Conservation (phyloP, 2,329 filamentous ascomycete genomes). For the Fusarium anguioides region DNA sequence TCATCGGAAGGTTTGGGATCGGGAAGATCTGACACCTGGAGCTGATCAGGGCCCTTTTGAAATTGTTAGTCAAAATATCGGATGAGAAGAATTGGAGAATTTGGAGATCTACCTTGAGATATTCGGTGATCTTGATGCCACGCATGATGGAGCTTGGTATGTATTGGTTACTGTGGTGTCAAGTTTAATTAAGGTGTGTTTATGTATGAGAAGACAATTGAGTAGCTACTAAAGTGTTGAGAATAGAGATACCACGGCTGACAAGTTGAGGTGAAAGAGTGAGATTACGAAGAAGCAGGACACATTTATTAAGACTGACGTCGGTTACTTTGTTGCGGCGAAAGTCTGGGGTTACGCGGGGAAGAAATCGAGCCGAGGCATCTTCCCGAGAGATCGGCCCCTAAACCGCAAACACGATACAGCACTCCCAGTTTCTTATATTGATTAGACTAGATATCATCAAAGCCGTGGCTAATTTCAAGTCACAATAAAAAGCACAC, state of each 20-base stretch:
- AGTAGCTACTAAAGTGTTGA: neutral
- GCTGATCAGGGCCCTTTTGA: conserved; percentile 77
- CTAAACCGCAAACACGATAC: neutral
- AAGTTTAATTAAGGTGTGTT: neutral
- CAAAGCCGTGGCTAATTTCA: neutral
- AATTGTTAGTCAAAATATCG: neutral
- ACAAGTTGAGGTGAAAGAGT: neutral
- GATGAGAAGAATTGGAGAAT: neutral
- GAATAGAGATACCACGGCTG: neutral
- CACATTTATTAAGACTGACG: conserved; percentile 26
- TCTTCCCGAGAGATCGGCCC: conserved; percentile 32
- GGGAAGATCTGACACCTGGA: conserved; percentile 78
- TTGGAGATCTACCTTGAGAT: conserved; percentile 71
- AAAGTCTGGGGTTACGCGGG: conserved; percentile 40
- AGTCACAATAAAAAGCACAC: neutral
- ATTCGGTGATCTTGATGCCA: conserved; percentile 78
- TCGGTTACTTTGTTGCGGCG: conserved; percentile 21
- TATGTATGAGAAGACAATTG: neutral
- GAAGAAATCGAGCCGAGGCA: conserved; percentile 45
- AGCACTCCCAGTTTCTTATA: neutral
- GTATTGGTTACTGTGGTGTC: neutral
- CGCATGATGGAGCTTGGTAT: conserved; percentile 66
- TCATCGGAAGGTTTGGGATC: conserved; percentile 76
- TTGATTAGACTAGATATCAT: neutral
- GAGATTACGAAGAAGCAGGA: conserved; percentile 1